These are phyloP conservation scores for Skeletonema tropicum DNA, from an alignment of 108 stramenopile species.

Conservation along the genomic window DNA sequence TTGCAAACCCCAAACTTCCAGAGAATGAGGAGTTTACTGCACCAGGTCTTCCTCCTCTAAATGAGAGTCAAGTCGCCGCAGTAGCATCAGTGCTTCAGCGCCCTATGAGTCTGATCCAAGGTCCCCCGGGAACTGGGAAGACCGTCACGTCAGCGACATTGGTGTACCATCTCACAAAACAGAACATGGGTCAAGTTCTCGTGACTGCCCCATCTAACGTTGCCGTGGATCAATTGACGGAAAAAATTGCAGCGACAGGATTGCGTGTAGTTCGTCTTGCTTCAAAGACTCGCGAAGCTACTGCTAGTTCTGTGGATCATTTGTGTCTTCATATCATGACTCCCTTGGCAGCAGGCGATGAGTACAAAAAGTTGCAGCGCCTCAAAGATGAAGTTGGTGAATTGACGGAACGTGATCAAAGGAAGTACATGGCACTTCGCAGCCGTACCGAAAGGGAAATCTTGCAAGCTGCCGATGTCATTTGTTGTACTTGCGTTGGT, in stretches of 20 bases:
- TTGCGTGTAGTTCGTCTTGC: conserved; percentile 94
- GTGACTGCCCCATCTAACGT: conserved; percentile 98
- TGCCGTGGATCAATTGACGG: conserved; percentile 98
- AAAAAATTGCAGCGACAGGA: conserved; percentile 96
- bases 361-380: conserved; percentile 91
- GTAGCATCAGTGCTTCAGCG: conserved; percentile 90
- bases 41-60: conserved; percentile 95
- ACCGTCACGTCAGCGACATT: conserved; percentile 97
- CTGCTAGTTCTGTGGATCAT: conserved; percentile 85
- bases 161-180: conserved; percentile 96
- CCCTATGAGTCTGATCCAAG: conserved; percentile 96
- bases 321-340: conserved; percentile 93
- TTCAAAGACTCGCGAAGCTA: conserved; percentile 94
- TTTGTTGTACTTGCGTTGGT: conserved; percentile 98
- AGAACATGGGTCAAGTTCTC: conserved; percentile 94
- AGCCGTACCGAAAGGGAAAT: conserved; percentile 93
- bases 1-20: conserved; percentile 72
- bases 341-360: conserved; percentile 83
- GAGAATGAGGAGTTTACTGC: conserved; percentile 71
- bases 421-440: conserved; percentile 81
- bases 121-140: conserved; percentile 94
- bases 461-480: conserved; percentile 97
- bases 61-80: conserved; percentile 95
- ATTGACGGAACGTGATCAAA: conserved; percentile 90
- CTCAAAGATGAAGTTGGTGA: conserved; percentile 96